Conservation (phyloP, 257 asterid species). For the Solanum corneliomulleri region DNA sequence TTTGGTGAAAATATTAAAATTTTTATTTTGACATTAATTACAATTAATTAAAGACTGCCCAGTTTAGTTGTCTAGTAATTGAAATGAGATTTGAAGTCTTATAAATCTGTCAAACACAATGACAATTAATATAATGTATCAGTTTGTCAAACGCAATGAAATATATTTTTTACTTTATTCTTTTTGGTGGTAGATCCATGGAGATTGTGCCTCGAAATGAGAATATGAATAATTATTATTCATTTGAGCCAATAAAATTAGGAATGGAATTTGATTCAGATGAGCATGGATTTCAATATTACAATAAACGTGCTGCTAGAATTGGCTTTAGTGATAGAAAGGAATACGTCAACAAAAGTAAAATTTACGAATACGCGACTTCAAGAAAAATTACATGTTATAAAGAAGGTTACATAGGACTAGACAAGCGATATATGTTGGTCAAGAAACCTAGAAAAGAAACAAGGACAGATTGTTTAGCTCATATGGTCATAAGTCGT, state of each 20-base stretch:
- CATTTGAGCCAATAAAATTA: not conserved
- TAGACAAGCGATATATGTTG: not conserved
- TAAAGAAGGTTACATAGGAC: not conserved
- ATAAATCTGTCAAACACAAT: not conserved
- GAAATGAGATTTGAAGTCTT: not conserved
- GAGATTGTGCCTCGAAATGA: not conserved
- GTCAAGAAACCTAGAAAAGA: not conserved
- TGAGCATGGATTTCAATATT: not conserved
- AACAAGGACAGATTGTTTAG: not conserved
- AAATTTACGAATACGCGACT: not conserved
- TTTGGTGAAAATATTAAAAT: no score
- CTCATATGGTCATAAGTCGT: not conserved
- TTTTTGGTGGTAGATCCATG: not conserved
- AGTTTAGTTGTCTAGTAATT: no score
- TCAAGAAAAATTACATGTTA: not conserved
- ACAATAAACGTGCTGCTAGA: not conserved
- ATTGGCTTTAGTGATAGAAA: not conserved
- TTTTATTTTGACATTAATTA: no score
- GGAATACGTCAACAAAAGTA: not conserved
- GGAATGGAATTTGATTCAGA: not conserved
- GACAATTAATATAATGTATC: not conserved
- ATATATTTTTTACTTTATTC: not conserved
- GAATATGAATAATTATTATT: not conserved
- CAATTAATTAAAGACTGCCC: no score
- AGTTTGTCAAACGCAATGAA: not conserved